Conservation (phyloP, 2,329 filamentous ascomycete genomes). For the Sporothrix variecibatus region DNA sequence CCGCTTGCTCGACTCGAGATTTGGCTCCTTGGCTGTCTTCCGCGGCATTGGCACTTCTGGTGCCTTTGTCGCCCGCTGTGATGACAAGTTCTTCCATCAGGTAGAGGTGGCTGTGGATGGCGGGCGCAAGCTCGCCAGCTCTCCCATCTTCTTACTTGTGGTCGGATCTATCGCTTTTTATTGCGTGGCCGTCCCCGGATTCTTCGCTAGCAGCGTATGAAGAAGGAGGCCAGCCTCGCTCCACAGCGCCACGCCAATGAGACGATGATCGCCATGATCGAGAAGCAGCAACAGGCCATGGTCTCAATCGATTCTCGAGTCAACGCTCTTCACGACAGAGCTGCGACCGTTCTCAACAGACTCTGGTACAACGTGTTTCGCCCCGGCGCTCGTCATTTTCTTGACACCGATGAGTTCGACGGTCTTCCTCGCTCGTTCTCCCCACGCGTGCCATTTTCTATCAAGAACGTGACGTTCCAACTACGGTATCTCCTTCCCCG, state of each 20-base stretch:
- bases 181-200: neutral
- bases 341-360: neutral
- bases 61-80: slow-evolving; percentile 15
- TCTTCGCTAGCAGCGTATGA: neutral
- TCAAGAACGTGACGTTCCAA: neutral
- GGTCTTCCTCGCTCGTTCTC: neutral
- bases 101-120: neutral
- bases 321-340: neutral
- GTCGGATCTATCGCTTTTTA: neutral
- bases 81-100: neutral
- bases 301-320: neutral
- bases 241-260: slow-evolving; percentile 13
- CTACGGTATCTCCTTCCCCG: slow-evolving; percentile 11
- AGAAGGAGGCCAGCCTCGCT: neutral
- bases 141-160: neutral
- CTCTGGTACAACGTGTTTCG: slow-evolving; percentile 24
- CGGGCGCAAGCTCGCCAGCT: neutral
- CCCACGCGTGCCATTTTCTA: neutral
- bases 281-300: slow-evolving; percentile 3
- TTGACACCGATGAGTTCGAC: neutral
- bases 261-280: neutral
- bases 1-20: neutral
- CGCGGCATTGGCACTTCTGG: neutral
- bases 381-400: slow-evolving; percentile 11
- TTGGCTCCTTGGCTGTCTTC: neutral